phyloP scores from a whole-genome alignment of 176 grass and related monocot species.

The Eragrostis nindensis region DNA sequence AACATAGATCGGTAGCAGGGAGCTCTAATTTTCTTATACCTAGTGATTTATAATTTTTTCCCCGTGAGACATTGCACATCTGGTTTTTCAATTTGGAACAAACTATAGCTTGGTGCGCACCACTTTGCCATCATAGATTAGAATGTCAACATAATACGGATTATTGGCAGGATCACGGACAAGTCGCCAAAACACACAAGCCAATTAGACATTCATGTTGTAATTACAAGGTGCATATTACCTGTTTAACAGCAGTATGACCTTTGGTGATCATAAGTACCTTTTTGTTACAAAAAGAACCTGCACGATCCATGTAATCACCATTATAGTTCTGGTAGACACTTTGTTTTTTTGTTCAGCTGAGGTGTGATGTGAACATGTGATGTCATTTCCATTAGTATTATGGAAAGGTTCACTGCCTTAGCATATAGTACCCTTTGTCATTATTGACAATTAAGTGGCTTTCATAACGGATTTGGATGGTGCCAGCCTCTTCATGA shows the following conservation, averaged over 20 bases:
- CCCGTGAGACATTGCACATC: too few relatives aligned
- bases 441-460: not conserved
- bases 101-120: not conserved
- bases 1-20: not conserved
- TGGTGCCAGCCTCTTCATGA: not conserved
- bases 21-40: slow-evolving; percentile 11
- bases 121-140: not conserved
- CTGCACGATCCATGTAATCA: not conserved
- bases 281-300: not conserved
- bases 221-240: not conserved
- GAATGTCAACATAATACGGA: not conserved
- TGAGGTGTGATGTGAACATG: not conserved
- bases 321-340: not conserved
- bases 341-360: not conserved
- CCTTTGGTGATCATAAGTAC: not conserved
- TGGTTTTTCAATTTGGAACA: not conserved
- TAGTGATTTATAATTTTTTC: too few relatives aligned
- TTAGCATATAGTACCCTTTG: not conserved
- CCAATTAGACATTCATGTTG: not conserved
- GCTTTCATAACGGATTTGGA: not conserved
- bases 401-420: not conserved
- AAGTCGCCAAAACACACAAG: not conserved
- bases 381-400: not conserved
- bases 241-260: not conserved
- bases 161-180: not conserved